These are phyloP conservation scores for Salix brachista DNA, from an alignment of 345 rosid genomes.

Conservation along the genomic window DNA sequence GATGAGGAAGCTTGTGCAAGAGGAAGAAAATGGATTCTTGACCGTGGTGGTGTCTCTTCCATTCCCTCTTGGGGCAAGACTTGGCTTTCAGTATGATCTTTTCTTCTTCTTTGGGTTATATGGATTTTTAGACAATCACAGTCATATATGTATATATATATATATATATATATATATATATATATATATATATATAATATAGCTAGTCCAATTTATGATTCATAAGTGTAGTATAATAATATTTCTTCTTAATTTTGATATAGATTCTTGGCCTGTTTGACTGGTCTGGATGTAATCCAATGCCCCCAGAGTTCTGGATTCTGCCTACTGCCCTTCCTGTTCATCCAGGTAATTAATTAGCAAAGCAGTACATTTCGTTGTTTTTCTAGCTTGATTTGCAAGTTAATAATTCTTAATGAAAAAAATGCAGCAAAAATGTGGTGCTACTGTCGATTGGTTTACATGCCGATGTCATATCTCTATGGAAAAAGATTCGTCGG, in stretches of 20 bases:
- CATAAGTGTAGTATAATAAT: not conserved
- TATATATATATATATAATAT: too few relatives aligned
- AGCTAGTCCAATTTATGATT: too few relatives aligned
- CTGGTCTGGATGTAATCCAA: conserved; percentile 23
- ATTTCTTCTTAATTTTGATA: not conserved
- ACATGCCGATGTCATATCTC: conserved; percentile 23
- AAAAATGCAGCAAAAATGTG: conserved; percentile 23
- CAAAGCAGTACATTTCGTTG: not conserved
- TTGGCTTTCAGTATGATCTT: conserved; percentile 14
- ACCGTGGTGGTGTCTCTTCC: conserved; percentile 11
- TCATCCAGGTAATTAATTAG: conserved; percentile 1
- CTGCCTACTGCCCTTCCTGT: conserved; percentile 13
- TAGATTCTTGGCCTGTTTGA: conserved; percentile 21
- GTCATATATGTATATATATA: too few relatives aligned
- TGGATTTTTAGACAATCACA: not conserved
- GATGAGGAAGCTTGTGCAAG: conserved; percentile 15
- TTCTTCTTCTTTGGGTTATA: not conserved
- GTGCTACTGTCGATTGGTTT: conserved; percentile 20
- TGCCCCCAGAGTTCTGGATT: conserved; percentile 22
- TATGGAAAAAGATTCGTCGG: conserved; percentile 25
- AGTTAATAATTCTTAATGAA: not conserved
- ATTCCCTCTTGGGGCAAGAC: conserved; percentile 26
- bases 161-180: too few relatives aligned
- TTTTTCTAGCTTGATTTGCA: not conserved
- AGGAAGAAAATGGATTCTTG: conserved; percentile 17